Base-by-base conservation (phyloP, 2,329 filamentous ascomycete species). In the Orbilia brochopaga region DNA sequence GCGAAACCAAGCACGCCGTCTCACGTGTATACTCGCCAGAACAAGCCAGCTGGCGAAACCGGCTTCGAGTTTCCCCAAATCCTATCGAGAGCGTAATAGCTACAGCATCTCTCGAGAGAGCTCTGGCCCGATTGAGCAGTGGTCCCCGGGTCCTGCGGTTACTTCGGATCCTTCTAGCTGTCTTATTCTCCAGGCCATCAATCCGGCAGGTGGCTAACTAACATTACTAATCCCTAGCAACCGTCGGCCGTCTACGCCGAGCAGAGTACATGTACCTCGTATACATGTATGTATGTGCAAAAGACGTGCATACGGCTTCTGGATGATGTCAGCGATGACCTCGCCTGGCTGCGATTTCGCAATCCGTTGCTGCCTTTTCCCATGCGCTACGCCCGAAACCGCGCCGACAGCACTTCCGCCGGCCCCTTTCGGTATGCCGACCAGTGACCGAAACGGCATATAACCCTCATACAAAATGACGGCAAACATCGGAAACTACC, bases 371-470 rank as follows among this genome's bases (percentile, higher is more conserved):
- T 17, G 27, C 13, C 21, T 42, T 57, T 50, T 59, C 32, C 21
- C 50, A 27, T 23, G 57, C 42, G 46, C 19, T 35, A 44, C 13
- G 50, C 55, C 66, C 59, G 66, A 64, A 52, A 52, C 53, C 35
- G 59, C 23, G 59, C 40, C 66, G 58, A 37, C 21, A 35, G 57
- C 58, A 69, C 53, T 58, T 53, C 58, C 61, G 63, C 53, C 54
- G 58, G 27, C 54, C 30, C 27, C 48, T 63, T 72, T 72, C 67
- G 67, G 67, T 53, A 72, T 56, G 55, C 67, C 67, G 67, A 72
- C 64, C 40, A 72, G 56, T 63, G 60, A 64, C 67, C 60, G 67
- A 65, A 44, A 65, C 55, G 11, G 44, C 19, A 44, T 60, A 72
- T 65, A 65, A 72, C 42, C 60, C 67, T 72, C 67, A 72, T 72